Evolutionary conservation across 192 early-diverging fungal species (phyloP).

Genomic region (Podila horticola): DNA sequence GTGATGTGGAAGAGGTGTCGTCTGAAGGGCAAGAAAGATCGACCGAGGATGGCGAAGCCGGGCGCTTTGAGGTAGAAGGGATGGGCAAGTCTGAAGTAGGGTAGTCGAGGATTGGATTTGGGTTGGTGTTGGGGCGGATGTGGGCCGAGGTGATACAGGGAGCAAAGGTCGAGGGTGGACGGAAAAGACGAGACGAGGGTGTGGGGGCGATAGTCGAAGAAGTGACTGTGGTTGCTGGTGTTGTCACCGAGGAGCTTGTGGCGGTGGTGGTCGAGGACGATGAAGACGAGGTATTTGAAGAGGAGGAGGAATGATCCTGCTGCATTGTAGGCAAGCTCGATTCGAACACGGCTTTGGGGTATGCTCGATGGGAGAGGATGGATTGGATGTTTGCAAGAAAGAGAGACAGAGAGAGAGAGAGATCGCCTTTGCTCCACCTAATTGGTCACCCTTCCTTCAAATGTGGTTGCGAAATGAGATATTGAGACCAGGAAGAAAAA

Average conservation of each 20-base stretch:
- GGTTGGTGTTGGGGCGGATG: neutral
- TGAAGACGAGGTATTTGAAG: constrained; percentile 1
- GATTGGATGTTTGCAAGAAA: neutral
- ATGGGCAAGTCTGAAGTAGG: neutral
- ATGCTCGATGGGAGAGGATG: neutral
- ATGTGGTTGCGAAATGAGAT: constrained; percentile 1
- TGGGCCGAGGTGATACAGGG: constrained; percentile 1
- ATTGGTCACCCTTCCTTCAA: neutral
- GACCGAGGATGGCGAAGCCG: neutral
- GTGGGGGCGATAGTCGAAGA: neutral
- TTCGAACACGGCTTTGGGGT: neutral
- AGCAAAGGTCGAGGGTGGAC: neutral
- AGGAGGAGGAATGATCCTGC: constrained; percentile 2
- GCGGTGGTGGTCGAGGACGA: neutral
- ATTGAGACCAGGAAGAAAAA: neutral
- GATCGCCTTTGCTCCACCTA: neutral
- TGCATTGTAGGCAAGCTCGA: neutral
- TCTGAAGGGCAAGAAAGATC: neutral
- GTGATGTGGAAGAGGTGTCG: no score
- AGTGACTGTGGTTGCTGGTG: neutral
- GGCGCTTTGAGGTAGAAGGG: neutral
- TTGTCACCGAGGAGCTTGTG: neutral
- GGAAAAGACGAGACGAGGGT: neutral
- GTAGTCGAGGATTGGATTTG: neutral
- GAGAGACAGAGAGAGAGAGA: neutral